Conservation (phyloP, 768 basidiomycete species). For the Gyrodon lividus region DNA sequence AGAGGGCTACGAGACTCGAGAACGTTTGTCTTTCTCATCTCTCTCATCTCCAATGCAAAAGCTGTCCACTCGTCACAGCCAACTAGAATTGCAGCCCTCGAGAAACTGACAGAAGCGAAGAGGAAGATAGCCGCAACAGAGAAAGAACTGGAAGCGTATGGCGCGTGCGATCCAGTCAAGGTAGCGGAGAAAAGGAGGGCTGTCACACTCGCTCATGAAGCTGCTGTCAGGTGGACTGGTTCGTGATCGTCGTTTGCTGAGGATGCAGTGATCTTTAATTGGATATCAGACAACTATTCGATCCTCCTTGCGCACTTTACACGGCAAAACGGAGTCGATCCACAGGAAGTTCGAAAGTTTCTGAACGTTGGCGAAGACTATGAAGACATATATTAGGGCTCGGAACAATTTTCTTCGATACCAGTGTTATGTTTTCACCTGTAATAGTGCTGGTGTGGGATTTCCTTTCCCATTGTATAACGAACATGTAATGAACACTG, state of each 20-base stretch:
- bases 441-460: too few relatives aligned
- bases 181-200: slow-evolving; percentile 77
- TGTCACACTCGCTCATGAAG: slow-evolving; percentile 76
- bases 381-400: slow-evolving; percentile 59
- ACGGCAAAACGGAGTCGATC: slow-evolving; percentile 55
- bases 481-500: too few relatives aligned
- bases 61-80: slow-evolving; percentile 40
- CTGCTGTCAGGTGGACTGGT: slow-evolving; percentile 89
- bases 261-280: slow-evolving; percentile 1
- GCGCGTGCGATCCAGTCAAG: slow-evolving; percentile 80
- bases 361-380: slow-evolving; percentile 71
- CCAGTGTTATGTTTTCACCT: too few relatives aligned
- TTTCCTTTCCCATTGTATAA: too few relatives aligned
- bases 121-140: slow-evolving; percentile 52
- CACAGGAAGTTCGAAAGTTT: slow-evolving; percentile 63
- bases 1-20: slow-evolving; percentile 53
- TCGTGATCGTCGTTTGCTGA: slow-evolving; percentile 21
- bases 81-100: slow-evolving; percentile 52
- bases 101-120: slow-evolving; percentile 46
- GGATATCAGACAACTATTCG: slow-evolving; percentile 65
- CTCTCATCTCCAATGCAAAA: not conserved
- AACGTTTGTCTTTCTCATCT: slow-evolving; percentile 42
- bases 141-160: slow-evolving; percentile 72
- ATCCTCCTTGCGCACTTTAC: slow-evolving; percentile 65
- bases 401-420: not conserved